Evolutionary conservation across 306 rosid species (phyloP), one percentile per base, ranked within the genome.

Genomic region (Cicer chorassanicum): DNA sequence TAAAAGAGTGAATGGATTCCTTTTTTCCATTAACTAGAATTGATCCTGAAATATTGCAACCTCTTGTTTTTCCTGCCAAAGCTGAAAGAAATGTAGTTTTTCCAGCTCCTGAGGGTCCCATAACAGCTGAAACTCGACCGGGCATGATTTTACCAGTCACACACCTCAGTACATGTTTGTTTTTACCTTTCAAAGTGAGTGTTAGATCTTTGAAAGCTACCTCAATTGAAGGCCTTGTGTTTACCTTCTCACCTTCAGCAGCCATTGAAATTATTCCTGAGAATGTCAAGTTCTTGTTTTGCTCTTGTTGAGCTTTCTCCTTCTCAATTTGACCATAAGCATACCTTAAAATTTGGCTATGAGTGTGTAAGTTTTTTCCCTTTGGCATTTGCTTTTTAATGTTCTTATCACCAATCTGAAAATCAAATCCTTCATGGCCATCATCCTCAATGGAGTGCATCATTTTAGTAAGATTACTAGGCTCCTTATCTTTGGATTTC

Each of bases 91-190:
- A 91, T 41, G 97, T 91, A n/a, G 97, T 91, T 84, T 91, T 91
- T 34, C 97, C 97, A 42, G 92, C 94, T 66, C 97, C 97, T 2
- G 94, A 91, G 81, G 97, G 97, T 79, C 97, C 97, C 97, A 91
- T 91, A 69, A 89, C 97, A 65, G 90, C 97, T 36, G 97, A 83
- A 65, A 91, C 89, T 77, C 94, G 86, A 80, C 97, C 92, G 3
- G 97, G 97, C 80, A 72, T 78, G 67, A 91, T 39, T 81, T 91
- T 89, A 63, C 97, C 97, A 0, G 80, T 83, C 68, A 91, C 93
- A 79, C 92, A 82, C 83, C 94, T 89, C 64, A 89, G 43, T 29
- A 91, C 16, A 41, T 88, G 90, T 71, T 76, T 89, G 9, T 81
- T 72, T 83, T 91, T 91, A 65, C 92, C 89, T 73, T 78, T 89